Evolutionary conservation across 2,329 filamentous ascomycete genomes (phyloP).

Genomic region (Colletotrichum phormii): DNA sequence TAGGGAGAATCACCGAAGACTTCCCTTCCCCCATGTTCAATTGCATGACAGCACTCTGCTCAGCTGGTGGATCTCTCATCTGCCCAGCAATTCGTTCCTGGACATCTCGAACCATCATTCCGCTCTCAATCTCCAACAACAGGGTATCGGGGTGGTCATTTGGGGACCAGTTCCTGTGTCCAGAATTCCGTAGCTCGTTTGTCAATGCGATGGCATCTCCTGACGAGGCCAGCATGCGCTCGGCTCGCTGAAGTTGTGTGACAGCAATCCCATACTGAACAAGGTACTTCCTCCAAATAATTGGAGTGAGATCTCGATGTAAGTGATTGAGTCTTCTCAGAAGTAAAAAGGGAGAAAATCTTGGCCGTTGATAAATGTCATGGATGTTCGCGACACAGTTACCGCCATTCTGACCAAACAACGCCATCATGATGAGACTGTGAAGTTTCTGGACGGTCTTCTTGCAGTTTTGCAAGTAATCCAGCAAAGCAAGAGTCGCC

Average conservation of each 20-base stretch:
- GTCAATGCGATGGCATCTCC: slow-evolving; percentile 45
- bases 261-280: slow-evolving; percentile 54
- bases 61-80: slow-evolving; percentile 60
- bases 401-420: background rate
- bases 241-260: slow-evolving; percentile 53
- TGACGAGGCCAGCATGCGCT: slow-evolving; percentile 49
- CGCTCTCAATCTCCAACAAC: slow-evolving; percentile 72
- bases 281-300: slow-evolving; percentile 50
- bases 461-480: background rate
- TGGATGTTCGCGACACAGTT: background rate
- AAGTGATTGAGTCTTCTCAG: slow-evolving; percentile 9
- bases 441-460: background rate
- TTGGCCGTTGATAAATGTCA: background rate
- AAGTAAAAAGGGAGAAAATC: background rate
- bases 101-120: slow-evolving; percentile 68
- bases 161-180: slow-evolving; percentile 68
- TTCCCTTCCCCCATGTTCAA: slow-evolving; percentile 81
- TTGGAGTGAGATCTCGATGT: slow-evolving; percentile 43
- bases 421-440: background rate
- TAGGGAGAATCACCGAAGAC: slow-evolving; percentile 75
- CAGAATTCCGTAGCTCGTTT: slow-evolving; percentile 59
- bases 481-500: background rate
- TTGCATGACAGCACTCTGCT: slow-evolving; percentile 68
- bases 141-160: slow-evolving; percentile 67
- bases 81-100: slow-evolving; percentile 68